Evolutionary conservation across 2,329 filamentous ascomycete species (phyloP), one percentile per base, ranked within the genome.

Genomic region (Diaporthe sp.): DNA sequence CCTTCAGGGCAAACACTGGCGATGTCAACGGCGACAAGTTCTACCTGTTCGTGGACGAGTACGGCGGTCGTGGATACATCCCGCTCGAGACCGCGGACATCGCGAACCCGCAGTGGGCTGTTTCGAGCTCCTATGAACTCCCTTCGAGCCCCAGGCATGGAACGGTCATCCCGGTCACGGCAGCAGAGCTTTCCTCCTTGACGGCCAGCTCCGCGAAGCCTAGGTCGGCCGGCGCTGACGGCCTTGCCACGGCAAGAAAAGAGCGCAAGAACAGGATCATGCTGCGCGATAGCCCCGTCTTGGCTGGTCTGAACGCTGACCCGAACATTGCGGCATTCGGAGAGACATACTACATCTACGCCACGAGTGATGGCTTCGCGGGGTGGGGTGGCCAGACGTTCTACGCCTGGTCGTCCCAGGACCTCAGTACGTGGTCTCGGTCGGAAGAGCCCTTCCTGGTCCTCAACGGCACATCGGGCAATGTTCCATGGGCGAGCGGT

Each of bases 401-500:
- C 65, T 88, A 86, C 77, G 82, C 82, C 65, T 88, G 87, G 87
- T 86, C 85, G 73, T 88, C 86, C 0, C 77, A 78, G 4, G 82
- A 88, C 73, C 82, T 88, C 1, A 82, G 84, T 1, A 77, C 79
- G 25, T 88, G 87, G 65, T 28, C 65, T 31, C 82, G 85, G 34
- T 81, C 83, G 4, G 79, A 82, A 0, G 69, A 85, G 19, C 86
- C 87, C 0, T 84, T 89, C 77, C 82, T 88, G 28, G 84, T 82
- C 0, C 84, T 89, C 2, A 84, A 88, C 57, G 86, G 86, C n/a
- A 81, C 82, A 0, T 81, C 79, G 34, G 86, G 87, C 15, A 88
- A 92, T 74, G 87, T 93, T 1, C 90, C 91, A 2, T 93, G 92
- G 92, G 91, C 90, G 0, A 88, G 86, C 1, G 92, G 92, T 76